Base-by-base conservation (phyloP, 2,329 filamentous ascomycete species). In the Tolypocladium paradoxum region DNA sequence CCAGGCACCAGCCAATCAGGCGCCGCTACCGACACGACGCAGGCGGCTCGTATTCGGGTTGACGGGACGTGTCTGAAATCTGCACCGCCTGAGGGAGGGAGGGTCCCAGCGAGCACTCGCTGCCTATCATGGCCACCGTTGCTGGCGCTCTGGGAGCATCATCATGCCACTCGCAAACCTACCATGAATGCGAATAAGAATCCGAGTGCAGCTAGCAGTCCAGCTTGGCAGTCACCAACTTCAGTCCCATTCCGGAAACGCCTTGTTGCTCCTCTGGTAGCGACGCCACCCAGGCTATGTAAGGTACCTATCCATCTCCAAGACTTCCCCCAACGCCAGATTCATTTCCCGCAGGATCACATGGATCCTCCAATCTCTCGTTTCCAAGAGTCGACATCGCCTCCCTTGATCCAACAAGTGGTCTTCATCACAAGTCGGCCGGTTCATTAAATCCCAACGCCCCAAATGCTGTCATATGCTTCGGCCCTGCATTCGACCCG, bases 31-130 rank as follows among this genome's bases (percentile, higher is more conserved):
- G 33, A 36, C 33, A 18, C 20, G 33, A 12, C 35, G 48, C 48
- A 18, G 24, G 5, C 8, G 34, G 48, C 48, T 49, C 48, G 48
- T 49, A 49, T 49, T 49, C 48, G 48, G 48, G 48, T 49, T n/a
- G n/a, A n/a, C n/a, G n/a, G n/a, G n/a, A n/a, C n/a, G n/a, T n/a
- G n/a, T n/a, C n/a, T n/a, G n/a, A n/a, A n/a, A n/a, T n/a, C n/a
- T n/a, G n/a, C n/a, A n/a, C n/a, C n/a, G n/a, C n/a, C n/a, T n/a
- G n/a, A n/a, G n/a, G n/a, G n/a, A n/a, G n/a, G n/a, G n/a, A 9
- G 40, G 5, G 3, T 40, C 3, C 16, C 40, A 12, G 24, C 40
- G 4, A 31, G 43, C 43, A 12, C 3, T n/a, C 7, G 48, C 33
- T 36, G 48, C 33, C 33, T 27, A 36, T 36, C 48, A 49, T 8